Evolutionary conservation across 2,329 filamentous ascomycete genomes (phyloP), one percentile per base, ranked within the genome.

Genomic region (Trichoderma guizhouense): DNA sequence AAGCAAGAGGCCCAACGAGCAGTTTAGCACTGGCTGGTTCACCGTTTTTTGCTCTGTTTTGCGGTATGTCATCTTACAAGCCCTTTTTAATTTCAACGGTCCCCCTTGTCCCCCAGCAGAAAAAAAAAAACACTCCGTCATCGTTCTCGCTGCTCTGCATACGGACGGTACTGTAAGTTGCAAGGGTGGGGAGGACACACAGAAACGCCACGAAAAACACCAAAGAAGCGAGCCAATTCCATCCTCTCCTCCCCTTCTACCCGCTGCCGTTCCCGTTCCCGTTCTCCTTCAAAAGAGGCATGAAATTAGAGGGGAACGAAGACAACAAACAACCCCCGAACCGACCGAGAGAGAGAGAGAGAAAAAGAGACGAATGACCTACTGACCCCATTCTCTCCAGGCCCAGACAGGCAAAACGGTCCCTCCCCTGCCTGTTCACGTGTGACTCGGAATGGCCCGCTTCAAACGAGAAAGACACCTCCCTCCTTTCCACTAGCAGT

Each of bases 401-500:
- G 30, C 57, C 57, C 32, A 60, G 57, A 32, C 57, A 60, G 47
- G 47, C n/a, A 60, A 60, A 60, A 34, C 28, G 30, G 3, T 51
- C 28, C n/a, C 43, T 14, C 53, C 64, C 64, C 64, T 67, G 64
- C 53, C 24, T 58, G 65, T 69, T 60, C 65, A 61, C 65, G 65
- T 69, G 65, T 57, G 64, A 24, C 47, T 53, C 65, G 65, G 34
- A 58, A 69, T 69, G 55, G 53, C 55, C 65, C 65, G 55, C 55
- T 34, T 36, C 28, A 32, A 43, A 18, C 18, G 39, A 43, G 15
- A 39, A 39, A 39, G n/a, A 39, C 57, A 21, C 36, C 65, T 57
- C 53, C 47, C 65, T 69, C 65, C 65, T 60, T 60, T 60, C 64
- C 24, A 43, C 51, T 58, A 67, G 64, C 64, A 67, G 53, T 67